Base-by-base conservation (phyloP, 495 filamentous ascomycete genomes). In the Penicillium macrosclerotiorum region DNA sequence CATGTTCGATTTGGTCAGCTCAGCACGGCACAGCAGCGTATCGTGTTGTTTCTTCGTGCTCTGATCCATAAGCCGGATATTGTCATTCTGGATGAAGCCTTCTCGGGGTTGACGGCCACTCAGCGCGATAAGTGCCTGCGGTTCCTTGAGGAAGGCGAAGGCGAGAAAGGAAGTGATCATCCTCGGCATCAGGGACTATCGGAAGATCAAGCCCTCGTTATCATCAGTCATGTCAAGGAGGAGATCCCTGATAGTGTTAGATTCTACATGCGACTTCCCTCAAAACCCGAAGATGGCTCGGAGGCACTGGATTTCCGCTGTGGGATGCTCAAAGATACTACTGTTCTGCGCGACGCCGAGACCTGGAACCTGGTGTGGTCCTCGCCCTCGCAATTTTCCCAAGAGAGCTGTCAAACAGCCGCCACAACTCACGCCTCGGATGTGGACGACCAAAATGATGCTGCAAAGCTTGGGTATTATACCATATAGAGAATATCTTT, bases 1-100 rank as follows among this genome's bases (percentile, higher is more conserved):
- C 60, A 80, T 5, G 65, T 82, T 42, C 62, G 67, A 25, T 96
- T 96, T 62, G 84, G 86, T 20, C 80, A 88, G 43, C 71, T 91
- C 1, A 79, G 80, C 14, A 85, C 89, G 55, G 83, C 81, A 5
- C 81, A 89, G 1, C 93, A 98, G 64, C 82, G 90, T 17, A 73
- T 96, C 5, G 75, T 85, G 8, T 78, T 98, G 2, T 93, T 97
- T 64, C 69, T 97, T 20, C 81, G 94, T 5, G 87, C 92, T 12
- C 69, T 94, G 25, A 79, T 93, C 52, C 86, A 90, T 50, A 78
- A 78, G 42, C 89, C 90, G 0, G 92, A 96, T 47, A 78, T 98
- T 32, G 75, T 97, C 23, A 86, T 98, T 27, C 78, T 97, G 2
- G 93, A 97, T 55, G 93, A 98, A 65, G 82, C 93, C 0, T 94